Evolutionary conservation across 176 grass and related monocot species (phyloP).

Genomic region (Phyllostachys edulis): DNA sequence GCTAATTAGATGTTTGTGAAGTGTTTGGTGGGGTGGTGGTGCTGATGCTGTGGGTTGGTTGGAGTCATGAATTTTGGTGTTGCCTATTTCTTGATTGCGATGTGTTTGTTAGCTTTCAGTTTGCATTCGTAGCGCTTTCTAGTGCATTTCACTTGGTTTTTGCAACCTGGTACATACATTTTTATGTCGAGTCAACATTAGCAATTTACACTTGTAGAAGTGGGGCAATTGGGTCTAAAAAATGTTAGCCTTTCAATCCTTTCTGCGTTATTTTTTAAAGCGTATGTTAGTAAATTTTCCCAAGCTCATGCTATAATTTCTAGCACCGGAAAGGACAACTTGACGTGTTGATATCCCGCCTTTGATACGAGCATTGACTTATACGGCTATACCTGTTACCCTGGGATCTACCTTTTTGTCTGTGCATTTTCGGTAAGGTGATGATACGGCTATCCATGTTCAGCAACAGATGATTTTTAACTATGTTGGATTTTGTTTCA

Average conservation of each 20-base stretch:
- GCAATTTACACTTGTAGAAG: conserved; percentile 11
- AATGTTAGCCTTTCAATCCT: neutral
- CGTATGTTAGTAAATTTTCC: neutral
- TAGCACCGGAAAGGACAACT: conserved; percentile 6
- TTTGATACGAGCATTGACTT: conserved; percentile 14
- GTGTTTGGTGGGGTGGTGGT: conserved; percentile 35
- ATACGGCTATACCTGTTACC: neutral
- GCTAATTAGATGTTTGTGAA: conserved; percentile 35
- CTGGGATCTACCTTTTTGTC: neutral
- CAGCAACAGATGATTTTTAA: conserved; percentile 10
- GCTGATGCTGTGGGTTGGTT: conserved; percentile 42
- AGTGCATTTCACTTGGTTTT: conserved; percentile 28
- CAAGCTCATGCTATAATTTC: conserved; percentile 1
- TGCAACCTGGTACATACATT: neutral
- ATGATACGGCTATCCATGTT: conserved; percentile 4
- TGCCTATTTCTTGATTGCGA: conserved; percentile 41
- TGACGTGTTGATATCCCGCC: neutral
- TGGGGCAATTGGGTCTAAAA: neutral
- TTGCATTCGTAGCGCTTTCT: neutral
- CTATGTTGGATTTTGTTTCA: neutral
- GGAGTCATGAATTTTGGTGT: conserved; percentile 44
- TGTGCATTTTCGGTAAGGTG: conserved; percentile 9
- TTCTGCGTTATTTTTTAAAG: neutral
- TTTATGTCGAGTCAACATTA: neutral
- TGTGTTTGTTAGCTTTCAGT: conserved; percentile 42